Percentiles rank a stretch among this genome's conserved stretches.
Conservation (phyloP, 2,329 filamentous ascomycete species). For the Penicillium sp. region DNA sequence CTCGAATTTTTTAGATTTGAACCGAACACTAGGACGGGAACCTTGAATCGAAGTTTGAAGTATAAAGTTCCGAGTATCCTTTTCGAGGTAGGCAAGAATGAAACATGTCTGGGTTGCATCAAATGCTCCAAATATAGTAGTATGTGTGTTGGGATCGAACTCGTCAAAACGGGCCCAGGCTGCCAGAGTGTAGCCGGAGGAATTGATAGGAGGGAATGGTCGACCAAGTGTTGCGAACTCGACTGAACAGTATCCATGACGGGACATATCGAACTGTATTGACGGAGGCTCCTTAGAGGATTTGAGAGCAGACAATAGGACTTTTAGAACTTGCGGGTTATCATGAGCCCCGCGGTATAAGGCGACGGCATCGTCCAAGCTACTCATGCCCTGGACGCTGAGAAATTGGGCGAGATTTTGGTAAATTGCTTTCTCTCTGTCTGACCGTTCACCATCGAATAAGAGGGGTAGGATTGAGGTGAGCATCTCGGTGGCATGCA, state of each 20-base stretch:
- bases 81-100: slow-evolving; percentile 87
- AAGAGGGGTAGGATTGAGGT: slow-evolving; percentile 63
- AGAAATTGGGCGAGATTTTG: slow-evolving; percentile 62
- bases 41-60: slow-evolving; percentile 91
- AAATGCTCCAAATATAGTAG: slow-evolving; percentile 92
- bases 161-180: slow-evolving; percentile 85
- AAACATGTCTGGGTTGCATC: slow-evolving; percentile 92
- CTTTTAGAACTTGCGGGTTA: slow-evolving; percentile 58
- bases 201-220: slow-evolving; percentile 74
- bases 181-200: slow-evolving; percentile 82
- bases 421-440: slow-evolving; percentile 58
- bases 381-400: slow-evolving; percentile 75
- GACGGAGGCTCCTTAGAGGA: slow-evolving; percentile 74
- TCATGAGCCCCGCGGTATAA: slow-evolving; percentile 60
- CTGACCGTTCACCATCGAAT: slow-evolving; percentile 56
- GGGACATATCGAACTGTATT: slow-evolving; percentile 89
- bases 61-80: slow-evolving; percentile 89
- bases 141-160: slow-evolving; percentile 82
- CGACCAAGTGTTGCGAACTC: slow-evolving; percentile 84
- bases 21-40: slow-evolving; percentile 82
- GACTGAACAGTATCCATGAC: slow-evolving; percentile 83
- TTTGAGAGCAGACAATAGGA: slow-evolving; percentile 70
- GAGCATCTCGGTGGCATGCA: slow-evolving; percentile 70
- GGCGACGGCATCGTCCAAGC: slow-evolving; percentile 77
- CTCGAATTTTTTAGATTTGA: slow-evolving; percentile 77